These are phyloP conservation scores for Myxozyma mucilagina DNA, from an alignment of 805 yeast genomes.

Conservation along the genomic window DNA sequence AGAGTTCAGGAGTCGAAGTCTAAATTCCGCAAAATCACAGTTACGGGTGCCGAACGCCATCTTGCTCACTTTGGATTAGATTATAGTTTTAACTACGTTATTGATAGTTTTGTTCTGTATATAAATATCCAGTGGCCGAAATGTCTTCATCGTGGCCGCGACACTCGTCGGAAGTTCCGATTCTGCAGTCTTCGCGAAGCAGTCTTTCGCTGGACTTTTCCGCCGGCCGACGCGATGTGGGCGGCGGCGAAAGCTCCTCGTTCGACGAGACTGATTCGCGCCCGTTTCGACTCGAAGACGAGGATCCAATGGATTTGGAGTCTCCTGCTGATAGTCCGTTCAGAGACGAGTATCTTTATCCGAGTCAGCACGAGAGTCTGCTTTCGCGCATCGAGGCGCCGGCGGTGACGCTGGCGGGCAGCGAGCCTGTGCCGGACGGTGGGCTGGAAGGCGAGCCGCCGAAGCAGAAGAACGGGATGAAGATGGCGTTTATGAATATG, in stretches of 20 bases:
- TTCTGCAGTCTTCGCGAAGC: not conserved
- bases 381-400: constrained; percentile 27
- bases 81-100: not conserved
- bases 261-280: not conserved
- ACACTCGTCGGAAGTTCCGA: not conserved
- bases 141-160: constrained; percentile 2
- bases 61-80: not conserved
- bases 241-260: not conserved
- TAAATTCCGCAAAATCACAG: too few species aligned
- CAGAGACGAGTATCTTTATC: not conserved
- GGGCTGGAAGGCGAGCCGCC: constrained; percentile 35
- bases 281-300: constrained; percentile 10
- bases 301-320: constrained; percentile 8
- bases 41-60: too few species aligned
- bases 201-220: not conserved
- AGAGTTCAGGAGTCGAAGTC: too few species aligned
- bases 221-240: not conserved
- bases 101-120: too few species aligned
- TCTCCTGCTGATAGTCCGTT: not conserved
- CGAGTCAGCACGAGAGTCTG: constrained; percentile 18
- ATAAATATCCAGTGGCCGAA: not conserved
- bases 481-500: constrained; percentile 95
- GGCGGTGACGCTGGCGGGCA: constrained; percentile 21
- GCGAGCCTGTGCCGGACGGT: constrained; percentile 4
- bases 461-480: constrained; percentile 54